phyloP scores from a whole-genome alignment of 2,329 filamentous ascomycete genomes.

The Paecilomyces dactylethromorphus region DNA sequence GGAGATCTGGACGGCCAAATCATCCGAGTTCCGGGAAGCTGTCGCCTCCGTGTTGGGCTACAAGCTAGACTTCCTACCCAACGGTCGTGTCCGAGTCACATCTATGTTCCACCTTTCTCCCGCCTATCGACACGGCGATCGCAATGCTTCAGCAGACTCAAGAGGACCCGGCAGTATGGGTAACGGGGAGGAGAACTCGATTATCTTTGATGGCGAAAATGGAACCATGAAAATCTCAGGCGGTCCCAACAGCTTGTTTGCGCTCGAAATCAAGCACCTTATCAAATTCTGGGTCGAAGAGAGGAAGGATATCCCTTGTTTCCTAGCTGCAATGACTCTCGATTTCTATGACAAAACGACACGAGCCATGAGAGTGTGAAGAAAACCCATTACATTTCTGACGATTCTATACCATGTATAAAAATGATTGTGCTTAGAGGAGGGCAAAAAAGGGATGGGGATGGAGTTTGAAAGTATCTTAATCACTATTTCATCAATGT shows the following conservation, averaged over 20 bases:
- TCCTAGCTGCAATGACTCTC: slow-evolving; percentile 81
- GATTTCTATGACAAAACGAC: slow-evolving; percentile 75
- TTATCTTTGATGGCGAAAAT: slow-evolving; percentile 84
- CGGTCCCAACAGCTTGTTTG: slow-evolving; percentile 80
- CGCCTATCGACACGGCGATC: slow-evolving; percentile 35
- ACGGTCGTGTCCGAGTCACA: slow-evolving; percentile 89
- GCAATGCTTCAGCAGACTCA: slow-evolving; percentile 55
- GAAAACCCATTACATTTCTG: neutral
- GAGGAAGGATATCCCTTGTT: slow-evolving; percentile 87
- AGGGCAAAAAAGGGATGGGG: neutral
- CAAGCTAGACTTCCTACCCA: slow-evolving; percentile 94
- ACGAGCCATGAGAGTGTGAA: slow-evolving; percentile 30
- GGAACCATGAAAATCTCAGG: slow-evolving; percentile 98
- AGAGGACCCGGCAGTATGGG: slow-evolving; percentile 37
- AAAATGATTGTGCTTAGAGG: neutral
- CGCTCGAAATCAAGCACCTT: slow-evolving; percentile 72
- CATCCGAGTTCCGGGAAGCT: slow-evolving; percentile 89
- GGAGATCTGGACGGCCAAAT: slow-evolving; percentile 87
- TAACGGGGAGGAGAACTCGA: slow-evolving; percentile 48
- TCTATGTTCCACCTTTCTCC: slow-evolving; percentile 70
- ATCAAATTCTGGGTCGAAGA: slow-evolving; percentile 96
- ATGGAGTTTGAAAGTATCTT: neutral
- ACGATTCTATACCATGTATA: slow-evolving; percentile 7
- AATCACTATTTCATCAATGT: too few relatives aligned
- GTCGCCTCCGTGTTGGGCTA: slow-evolving; percentile 89